Base-by-base conservation (phyloP, 148 eudicot genomes). In the Vaccinium macrocarpon region DNA sequence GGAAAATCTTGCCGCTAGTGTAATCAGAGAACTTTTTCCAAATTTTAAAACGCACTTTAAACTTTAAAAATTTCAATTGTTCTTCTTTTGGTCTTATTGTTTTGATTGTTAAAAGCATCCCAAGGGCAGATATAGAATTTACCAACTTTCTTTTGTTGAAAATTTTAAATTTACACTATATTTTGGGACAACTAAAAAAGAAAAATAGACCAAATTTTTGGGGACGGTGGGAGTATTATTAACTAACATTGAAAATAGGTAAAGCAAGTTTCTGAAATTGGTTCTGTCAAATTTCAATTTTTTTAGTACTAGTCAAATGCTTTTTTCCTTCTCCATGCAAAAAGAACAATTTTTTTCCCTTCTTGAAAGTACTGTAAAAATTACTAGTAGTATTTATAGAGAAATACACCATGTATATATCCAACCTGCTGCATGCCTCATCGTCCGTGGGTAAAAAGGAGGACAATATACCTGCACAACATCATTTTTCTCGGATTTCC, bases 401-500 rank as follows among this genome's bases (percentile, higher is more conserved):
- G 42, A 72, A 29, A 35, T 27, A 11, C 76, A 35, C 76, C 23
- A 57, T 1, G n/a, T n/a, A 59, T 19, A 59, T 6, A 32, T 12
- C 1, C 75, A 25, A 18, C 0, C 11, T 2, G 78, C 78, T 49
- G 79, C 79, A n/a, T 48, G 53, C 79, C 32, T 10, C 51, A 49
- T 76, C 29, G 49, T 76, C 56, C 7, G 53, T 76, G 79, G 77
- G 77, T 8, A 6, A 74, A 74, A 35, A 12, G 48, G 10, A 13
- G 23, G 8, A n/a, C n/a, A 50, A 2, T 23, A 3, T 25, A 51
- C 38, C 27, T 52, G 18, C 38, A 15, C 16, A 76, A 52, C 80
- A 53, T 50, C 29, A 27, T 75, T 52, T 51, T 51, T 51, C 61
- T 25, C 80, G 61, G 59, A 77, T 77, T 77, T 77, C 59, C 80